phyloP scores from a whole-genome alignment of 78 protist species.

The Dictyostelium capitatum region DNA sequence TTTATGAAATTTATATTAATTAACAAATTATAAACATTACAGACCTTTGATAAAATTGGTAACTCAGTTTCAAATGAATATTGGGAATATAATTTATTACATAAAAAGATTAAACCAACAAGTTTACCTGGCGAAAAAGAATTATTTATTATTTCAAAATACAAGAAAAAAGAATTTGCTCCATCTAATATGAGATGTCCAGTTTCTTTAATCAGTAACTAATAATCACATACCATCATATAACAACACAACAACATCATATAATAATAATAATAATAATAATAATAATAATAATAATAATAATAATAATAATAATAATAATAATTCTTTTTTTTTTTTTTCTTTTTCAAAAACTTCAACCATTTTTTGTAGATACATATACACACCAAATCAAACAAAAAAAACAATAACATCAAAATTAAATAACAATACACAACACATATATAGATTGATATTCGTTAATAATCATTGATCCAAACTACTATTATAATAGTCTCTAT shows the following conservation, averaged over 20 bases:
- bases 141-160: constrained; percentile 32
- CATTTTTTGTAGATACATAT: too few species aligned
- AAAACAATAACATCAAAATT: too few species aligned
- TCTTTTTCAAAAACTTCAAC: too few species aligned
- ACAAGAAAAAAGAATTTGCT: constrained; percentile 38
- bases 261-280: not conserved
- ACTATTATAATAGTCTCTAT: too few species aligned
- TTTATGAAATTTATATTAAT: too few species aligned
- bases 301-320: not conserved
- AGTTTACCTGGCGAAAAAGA: not conserved
- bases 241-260: not conserved
- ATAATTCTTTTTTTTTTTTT: too few species aligned
- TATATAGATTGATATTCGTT: too few species aligned
- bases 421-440: too few species aligned
- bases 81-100: constrained; percentile 41
- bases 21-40: too few species aligned
- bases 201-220: not conserved
- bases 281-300: not conserved
- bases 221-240: not conserved
- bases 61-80: constrained; percentile 24
- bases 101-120: not conserved
- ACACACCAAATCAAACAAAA: too few species aligned
- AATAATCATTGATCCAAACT: too few species aligned
- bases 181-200: not conserved
- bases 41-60: constrained; percentile 6